Percentiles rank a stretch among this genome's conserved stretches.
Evolutionary conservation across 495 filamentous ascomycete genomes (phyloP).

Genomic region (Penicillium canariense): DNA sequence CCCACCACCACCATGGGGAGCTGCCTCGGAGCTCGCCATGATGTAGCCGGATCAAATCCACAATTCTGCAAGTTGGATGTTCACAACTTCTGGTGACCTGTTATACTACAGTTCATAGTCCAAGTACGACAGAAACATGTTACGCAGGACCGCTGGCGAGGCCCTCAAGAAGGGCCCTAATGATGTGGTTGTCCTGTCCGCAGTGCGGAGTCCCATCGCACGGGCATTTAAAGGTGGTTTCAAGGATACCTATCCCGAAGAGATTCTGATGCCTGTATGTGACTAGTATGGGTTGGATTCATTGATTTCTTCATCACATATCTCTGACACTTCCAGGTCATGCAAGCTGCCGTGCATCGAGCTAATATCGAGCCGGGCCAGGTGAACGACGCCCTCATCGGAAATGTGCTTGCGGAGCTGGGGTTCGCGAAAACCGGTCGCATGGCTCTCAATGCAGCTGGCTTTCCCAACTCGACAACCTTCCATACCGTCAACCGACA

Average conservation of each 20-base stretch:
- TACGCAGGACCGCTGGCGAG: conserved; percentile 16
- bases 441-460: conserved; percentile 76
- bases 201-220: conserved; percentile 67
- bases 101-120: not conserved
- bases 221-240: conserved; percentile 75
- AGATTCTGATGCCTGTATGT: conserved; percentile 63
- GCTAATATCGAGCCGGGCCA: conserved; percentile 31
- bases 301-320: not conserved
- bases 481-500: conserved; percentile 79
- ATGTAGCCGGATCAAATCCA: not conserved
- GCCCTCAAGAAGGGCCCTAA: conserved; percentile 49
- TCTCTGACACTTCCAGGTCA: conserved; percentile 11
- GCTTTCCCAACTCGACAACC: conserved; percentile 77
- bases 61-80: not conserved
- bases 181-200: conserved; percentile 84
- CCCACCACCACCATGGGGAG: conserved; percentile 3
- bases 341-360: conserved; percentile 54
- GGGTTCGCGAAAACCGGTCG: conserved; percentile 81
- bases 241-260: conserved; percentile 83
- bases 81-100: not conserved
- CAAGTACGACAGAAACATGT: conserved; percentile 7
- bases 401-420: conserved; percentile 79
- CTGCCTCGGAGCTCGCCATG: conserved; percentile 1
- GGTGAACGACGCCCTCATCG: conserved; percentile 74
- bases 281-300: not conserved